Base-by-base conservation (phyloP, 73 alveolate species). In the Breviolum minutum region DNA sequence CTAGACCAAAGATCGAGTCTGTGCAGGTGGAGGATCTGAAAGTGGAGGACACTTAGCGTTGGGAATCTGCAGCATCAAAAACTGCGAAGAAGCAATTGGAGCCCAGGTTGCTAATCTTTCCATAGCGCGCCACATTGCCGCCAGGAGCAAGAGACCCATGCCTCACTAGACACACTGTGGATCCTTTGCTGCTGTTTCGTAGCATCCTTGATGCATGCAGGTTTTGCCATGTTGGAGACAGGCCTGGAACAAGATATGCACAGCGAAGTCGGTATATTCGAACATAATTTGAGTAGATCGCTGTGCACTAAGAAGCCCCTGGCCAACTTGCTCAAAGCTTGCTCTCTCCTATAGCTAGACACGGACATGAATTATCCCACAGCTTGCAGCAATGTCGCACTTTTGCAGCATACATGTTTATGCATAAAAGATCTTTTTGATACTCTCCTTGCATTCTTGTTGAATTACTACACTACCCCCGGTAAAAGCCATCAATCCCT, bases 171-270 rank as follows among this genome's bases (percentile, higher is more conserved):
- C 71, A 89, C 96, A 14, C 30, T 89, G 22, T 92, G 98, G 98
- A 66, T 92, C 19, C 68, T 64, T 19, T 27, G 81, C 54, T 92
- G 98, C 54, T 84, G 90, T 5, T 64, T 63, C 48, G n/a, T 84
- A 24, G 97, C 99, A 16, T 74, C 99, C 22, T 79, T 99, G 80
- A 99, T 99, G 99, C 99, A 99, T 30, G 94, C 97, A 13, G 99
- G 99, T 66, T 99, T 99, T 74, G 99, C 99, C 73, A 87, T 99
- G 80, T 94, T 99, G 71, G 99, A 99, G 95, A 87, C 99, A 24
- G 99, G 99, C 63, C 66, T 12, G 90, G 90, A 32, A 48, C 2
- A 17, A 13, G 61, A 7, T 29, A 26, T 14, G 11, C n/a, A 22
- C 17, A 2, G 77, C 77, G 24, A 17, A 14, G n/a, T 68, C 24